These are phyloP conservation scores for Xanthoceras sorbifolium DNA, from an alignment of 345 rosid species.

Conservation along the genomic window DNA sequence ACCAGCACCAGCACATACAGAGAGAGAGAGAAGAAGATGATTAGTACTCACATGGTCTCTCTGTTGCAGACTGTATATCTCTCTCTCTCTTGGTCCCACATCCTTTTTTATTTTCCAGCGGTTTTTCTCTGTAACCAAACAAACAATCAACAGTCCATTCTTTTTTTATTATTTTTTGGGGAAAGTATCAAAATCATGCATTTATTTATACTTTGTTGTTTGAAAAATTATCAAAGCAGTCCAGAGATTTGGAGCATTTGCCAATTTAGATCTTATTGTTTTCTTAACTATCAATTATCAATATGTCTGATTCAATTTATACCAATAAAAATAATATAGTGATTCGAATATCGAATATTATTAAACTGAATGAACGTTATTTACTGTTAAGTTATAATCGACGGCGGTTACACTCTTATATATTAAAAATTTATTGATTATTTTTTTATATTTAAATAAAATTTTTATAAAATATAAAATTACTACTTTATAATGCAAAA, in stretches of 20 bases:
- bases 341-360: no score
- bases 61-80: conserved; percentile 24
- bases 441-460: no score
- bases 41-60: conserved; percentile 64
- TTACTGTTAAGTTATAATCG: no score
- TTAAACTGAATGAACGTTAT: no score
- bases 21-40: conserved; percentile 28
- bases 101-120: neutral
- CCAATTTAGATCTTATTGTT: neutral
- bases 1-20: no score
- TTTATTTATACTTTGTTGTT: neutral
- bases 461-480: no score
- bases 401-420: no score
- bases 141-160: neutral
- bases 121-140: neutral
- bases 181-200: neutral
- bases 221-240: neutral
- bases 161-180: neutral
- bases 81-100: conserved; percentile 32
- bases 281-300: no score
- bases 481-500: no score
- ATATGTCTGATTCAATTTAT: no score
- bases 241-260: neutral
- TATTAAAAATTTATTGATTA: no score
- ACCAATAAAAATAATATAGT: no score